Percentiles rank a stretch among this genome's conserved stretches.
Evolutionary conservation across 2,329 filamentous ascomycete genomes (phyloP).

Genomic region (Trichoderma hamatum): DNA sequence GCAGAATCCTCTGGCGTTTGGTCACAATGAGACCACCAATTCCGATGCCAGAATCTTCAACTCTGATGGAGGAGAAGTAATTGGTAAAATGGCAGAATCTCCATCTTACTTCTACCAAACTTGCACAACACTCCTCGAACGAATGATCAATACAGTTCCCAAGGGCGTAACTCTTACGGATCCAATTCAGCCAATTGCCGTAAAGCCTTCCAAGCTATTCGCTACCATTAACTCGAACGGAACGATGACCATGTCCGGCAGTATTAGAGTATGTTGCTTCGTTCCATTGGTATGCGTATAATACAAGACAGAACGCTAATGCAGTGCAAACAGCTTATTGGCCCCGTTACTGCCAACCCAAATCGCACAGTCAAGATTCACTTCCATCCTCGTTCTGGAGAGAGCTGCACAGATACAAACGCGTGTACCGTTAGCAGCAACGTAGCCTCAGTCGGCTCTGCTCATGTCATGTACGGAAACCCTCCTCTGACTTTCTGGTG

Average conservation of each 20-base stretch:
- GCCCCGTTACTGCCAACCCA: slow-evolving; percentile 13
- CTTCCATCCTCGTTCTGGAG: slow-evolving; percentile 26
- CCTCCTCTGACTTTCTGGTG: slow-evolving; percentile 24
- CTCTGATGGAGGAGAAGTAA: slow-evolving; percentile 29
- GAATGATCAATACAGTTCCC: slow-evolving; percentile 29
- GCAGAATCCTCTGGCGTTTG: slow-evolving; percentile 32
- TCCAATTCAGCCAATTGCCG: slow-evolving; percentile 24
- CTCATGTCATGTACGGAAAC: slow-evolving; percentile 16
- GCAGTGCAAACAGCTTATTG: background rate
- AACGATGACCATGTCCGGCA: slow-evolving; percentile 27
- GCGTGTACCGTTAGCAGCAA: slow-evolving; percentile 15
- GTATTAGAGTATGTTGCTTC: slow-evolving; percentile 20
- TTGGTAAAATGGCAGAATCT: slow-evolving; percentile 19
- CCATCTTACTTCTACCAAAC: slow-evolving; percentile 26
- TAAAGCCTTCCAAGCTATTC: slow-evolving; percentile 27
- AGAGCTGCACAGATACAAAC: background rate
- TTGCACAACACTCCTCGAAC: slow-evolving; percentile 25
- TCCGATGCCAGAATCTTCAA: slow-evolving; percentile 32
- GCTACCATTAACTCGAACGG: slow-evolving; percentile 23
- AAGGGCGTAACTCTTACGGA: slow-evolving; percentile 24
- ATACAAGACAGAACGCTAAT: background rate
- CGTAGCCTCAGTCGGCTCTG: background rate
- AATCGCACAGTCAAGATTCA: slow-evolving; percentile 26
- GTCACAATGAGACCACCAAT: slow-evolving; percentile 32
- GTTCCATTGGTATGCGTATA: background rate